phyloP scores from a whole-genome alignment of 2,329 filamentous ascomycete genomes.

The Conoideocrella luteorostrata region DNA sequence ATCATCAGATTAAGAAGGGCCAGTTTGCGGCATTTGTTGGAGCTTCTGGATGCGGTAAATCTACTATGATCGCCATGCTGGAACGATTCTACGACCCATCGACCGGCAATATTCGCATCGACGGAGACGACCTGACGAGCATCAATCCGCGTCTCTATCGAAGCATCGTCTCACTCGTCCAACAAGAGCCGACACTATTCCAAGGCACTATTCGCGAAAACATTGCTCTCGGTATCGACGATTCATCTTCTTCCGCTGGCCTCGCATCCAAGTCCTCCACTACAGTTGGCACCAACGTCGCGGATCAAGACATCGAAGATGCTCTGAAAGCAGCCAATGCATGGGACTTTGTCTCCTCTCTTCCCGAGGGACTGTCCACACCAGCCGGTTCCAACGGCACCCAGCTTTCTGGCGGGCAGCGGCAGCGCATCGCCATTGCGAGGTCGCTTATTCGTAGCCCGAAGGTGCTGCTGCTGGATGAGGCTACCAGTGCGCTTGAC shows the following conservation, averaged over 20 bases:
- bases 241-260: conserved; percentile 14
- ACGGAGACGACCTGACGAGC: conserved; percentile 31
- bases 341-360: conserved; percentile 60
- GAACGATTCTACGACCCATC: conserved; percentile 39
- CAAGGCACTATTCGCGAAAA: conserved; percentile 78
- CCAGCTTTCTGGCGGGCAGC: conserved; percentile 13
- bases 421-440: conserved; percentile 15
- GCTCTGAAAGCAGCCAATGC: conserved; percentile 43
- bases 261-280: conserved; percentile 13
- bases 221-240: conserved; percentile 40
- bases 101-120: conserved; percentile 40
- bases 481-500: conserved; percentile 86
- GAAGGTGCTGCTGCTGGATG: conserved; percentile 87
- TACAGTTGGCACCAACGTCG: conserved; percentile 13
- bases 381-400: conserved; percentile 60
- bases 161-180: conserved; percentile 46
- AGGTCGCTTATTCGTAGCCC: conserved; percentile 64
- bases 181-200: conserved; percentile 61
- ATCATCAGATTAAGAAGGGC: conserved; percentile 36
- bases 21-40: conserved; percentile 50
- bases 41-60: conserved; percentile 53
- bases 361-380: conserved; percentile 86
- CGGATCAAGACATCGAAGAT: conserved; percentile 30
- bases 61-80: conserved; percentile 50
- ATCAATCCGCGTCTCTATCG: conserved; percentile 46